Percentiles rank a stretch among this genome's conserved stretches.
Evolutionary conservation across 352 stramenopile species (phyloP).

Genomic region (Globisporangium lucens): DNA sequence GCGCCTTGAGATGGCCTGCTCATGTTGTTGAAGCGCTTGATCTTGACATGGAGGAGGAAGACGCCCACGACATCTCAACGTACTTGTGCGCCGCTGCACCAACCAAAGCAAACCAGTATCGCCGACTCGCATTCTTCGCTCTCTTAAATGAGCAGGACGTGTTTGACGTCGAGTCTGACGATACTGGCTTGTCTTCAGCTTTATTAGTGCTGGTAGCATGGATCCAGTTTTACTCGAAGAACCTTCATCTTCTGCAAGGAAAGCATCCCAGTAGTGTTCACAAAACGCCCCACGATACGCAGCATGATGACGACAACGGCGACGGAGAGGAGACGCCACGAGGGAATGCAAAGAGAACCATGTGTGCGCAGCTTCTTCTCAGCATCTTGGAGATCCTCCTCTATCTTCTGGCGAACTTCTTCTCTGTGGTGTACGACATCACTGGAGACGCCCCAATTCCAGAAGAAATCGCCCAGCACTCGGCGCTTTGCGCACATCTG

Average conservation of each 20-base stretch:
- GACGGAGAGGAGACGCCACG: background rate
- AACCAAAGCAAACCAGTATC: constrained; percentile 4
- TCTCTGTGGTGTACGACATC: constrained; percentile 13
- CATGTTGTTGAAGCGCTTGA: background rate
- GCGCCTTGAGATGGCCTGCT: background rate
- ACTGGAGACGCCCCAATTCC: background rate
- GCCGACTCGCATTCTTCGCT: constrained; percentile 16
- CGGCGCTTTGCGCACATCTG: constrained; percentile 11
- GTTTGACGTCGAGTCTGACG: constrained; percentile 1
- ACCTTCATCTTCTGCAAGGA: constrained; percentile 15
- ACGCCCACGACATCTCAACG: background rate
- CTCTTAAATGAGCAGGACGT: constrained; percentile 11
- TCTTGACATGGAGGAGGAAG: background rate
- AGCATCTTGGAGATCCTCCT: constrained; percentile 16
- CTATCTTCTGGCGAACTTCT: constrained; percentile 19
- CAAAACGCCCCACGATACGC: background rate
- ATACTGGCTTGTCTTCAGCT: constrained; percentile 17
- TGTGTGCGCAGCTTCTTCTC: constrained; percentile 7
- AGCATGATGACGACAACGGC: background rate
- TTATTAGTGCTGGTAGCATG: constrained; percentile 27
- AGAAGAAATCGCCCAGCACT: constrained; percentile 12
- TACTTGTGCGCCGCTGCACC: constrained; percentile 3
- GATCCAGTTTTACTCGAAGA: constrained; percentile 30
- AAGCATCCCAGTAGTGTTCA: background rate
- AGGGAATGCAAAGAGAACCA: background rate